phyloP scores from a whole-genome alignment of 1,139 yeast species.

The Hansenula lynferdii region DNA sequence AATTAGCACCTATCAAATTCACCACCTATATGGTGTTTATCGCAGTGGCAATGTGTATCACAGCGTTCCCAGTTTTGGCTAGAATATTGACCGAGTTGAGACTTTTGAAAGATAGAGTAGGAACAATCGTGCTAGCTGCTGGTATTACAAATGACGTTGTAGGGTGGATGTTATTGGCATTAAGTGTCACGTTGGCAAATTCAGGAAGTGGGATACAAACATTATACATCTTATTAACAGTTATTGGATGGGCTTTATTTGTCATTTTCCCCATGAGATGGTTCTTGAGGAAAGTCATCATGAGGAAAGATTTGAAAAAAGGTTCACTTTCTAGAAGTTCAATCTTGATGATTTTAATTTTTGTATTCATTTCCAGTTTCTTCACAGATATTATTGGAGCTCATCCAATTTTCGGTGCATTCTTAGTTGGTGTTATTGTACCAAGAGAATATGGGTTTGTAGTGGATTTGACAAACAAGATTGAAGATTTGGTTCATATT shows the following conservation, averaged over 20 bases:
- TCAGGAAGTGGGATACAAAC: constrained; percentile 58
- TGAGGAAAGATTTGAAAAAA: constrained; percentile 32
- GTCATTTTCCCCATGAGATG: constrained; percentile 52
- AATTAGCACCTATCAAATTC: constrained; percentile 39
- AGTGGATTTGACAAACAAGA: constrained; percentile 60
- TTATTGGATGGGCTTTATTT: constrained; percentile 63
- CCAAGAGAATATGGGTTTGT: constrained; percentile 77
- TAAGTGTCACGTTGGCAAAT: constrained; percentile 71
- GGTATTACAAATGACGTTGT: constrained; percentile 74
- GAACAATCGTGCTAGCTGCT: constrained; percentile 75
- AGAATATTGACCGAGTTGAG: constrained; percentile 71
- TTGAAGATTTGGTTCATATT: constrained; percentile 72
- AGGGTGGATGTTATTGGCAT: constrained; percentile 79
- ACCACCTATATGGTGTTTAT: constrained; percentile 75
- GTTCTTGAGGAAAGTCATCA: constrained; percentile 38
- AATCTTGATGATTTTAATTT: constrained; percentile 48
- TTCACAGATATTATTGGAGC: constrained; percentile 80
- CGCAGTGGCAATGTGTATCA: constrained; percentile 76
- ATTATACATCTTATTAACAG: constrained; percentile 59
- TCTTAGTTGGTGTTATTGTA: constrained; percentile 69
- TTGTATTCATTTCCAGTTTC: constrained; percentile 64
- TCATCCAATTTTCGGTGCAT: constrained; percentile 79
- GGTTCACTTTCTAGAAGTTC: constrained; percentile 64
- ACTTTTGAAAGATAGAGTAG: constrained; percentile 66
- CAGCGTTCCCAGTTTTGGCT: constrained; percentile 81